phyloP scores from a whole-genome alignment of 2,329 filamentous ascomycete species.

The Claviceps pusilla region DNA sequence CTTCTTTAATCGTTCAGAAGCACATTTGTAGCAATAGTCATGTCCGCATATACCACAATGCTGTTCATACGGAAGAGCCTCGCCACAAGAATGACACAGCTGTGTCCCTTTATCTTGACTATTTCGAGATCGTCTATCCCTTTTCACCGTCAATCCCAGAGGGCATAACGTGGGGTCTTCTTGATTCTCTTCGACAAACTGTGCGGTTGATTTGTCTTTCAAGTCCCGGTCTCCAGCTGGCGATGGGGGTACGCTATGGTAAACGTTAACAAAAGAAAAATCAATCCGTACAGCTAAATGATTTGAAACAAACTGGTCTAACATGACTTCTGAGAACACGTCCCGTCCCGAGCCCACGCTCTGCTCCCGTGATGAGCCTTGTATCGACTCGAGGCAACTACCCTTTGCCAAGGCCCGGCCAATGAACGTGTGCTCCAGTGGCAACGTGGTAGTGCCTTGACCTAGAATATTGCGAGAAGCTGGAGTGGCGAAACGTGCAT shows the following conservation, averaged over 20 bases:
- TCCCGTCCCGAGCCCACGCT: neutral
- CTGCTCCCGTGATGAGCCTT: constrained; percentile 1
- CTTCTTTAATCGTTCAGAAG: constrained; percentile 16
- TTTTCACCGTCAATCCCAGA: constrained; percentile 29
- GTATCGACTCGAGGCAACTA: constrained; percentile 2
- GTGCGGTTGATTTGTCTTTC: constrained; percentile 11
- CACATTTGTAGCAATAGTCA: constrained; percentile 33
- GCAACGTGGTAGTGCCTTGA: neutral
- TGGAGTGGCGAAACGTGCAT: constrained; percentile 12
- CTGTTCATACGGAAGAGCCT: constrained; percentile 21
- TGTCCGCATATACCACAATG: constrained; percentile 36
- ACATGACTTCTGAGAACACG: neutral
- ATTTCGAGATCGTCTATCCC: constrained; percentile 12
- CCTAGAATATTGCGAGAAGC: constrained; percentile 11
- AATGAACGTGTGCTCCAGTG: constrained; percentile 3
- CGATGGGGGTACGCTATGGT: neutral
- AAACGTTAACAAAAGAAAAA: neutral
- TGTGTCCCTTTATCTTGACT: constrained; percentile 15
- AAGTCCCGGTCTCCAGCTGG: neutral
- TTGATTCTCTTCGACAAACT: constrained; percentile 21
- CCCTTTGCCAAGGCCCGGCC: constrained; percentile 4
- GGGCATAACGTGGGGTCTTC: constrained; percentile 20
- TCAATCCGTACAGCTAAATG: too few species aligned
- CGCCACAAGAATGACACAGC: constrained; percentile 36
- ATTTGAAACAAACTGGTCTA: neutral